These are phyloP conservation scores for Thermochaetoides thermophila DNA, from an alignment of 495 filamentous ascomycete species.

Conservation along the genomic window DNA sequence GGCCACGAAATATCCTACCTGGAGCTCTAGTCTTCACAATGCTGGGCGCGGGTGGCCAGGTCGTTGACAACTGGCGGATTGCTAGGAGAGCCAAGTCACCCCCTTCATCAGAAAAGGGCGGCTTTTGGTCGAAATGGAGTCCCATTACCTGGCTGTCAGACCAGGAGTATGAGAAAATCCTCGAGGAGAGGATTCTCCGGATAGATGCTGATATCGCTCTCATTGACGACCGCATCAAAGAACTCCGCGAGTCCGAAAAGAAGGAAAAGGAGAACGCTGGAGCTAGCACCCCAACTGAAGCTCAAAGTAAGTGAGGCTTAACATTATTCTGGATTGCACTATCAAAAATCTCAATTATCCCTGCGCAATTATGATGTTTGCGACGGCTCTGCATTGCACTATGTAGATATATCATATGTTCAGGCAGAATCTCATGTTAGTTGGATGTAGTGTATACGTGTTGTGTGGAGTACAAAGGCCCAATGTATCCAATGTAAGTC, in stretches of 20 bases:
- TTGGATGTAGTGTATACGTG: too few species aligned
- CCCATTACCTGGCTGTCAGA: constrained; percentile 64
- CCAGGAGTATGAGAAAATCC: constrained; percentile 59
- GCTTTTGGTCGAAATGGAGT: constrained; percentile 55
- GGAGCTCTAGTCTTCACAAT: constrained; percentile 23
- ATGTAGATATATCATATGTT: too few species aligned
- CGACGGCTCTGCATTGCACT: too few species aligned
- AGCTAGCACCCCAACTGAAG: too few species aligned
- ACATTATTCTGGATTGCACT: too few species aligned
- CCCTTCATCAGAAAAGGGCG: background rate
- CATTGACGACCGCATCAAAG: constrained; percentile 68
- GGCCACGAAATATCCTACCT: constrained; percentile 28
- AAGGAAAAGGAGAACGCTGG: background rate
- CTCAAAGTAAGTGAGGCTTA: too few species aligned
- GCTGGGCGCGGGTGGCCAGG: constrained; percentile 25
- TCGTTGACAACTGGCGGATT: constrained; percentile 8
- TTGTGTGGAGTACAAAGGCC: too few species aligned
- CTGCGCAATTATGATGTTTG: too few species aligned
- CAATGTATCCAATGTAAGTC: too few species aligned
- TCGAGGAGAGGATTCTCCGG: constrained; percentile 62
- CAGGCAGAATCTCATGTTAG: too few species aligned
- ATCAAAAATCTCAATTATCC: too few species aligned
- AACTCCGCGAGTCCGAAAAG: constrained; percentile 23
- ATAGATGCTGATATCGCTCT: constrained; percentile 77
- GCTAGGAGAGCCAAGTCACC: constrained; percentile 2